A percentile compares a stretch with the other conserved stretches of the same genome.
phyloP scores from a whole-genome alignment of 179 eudicot species.

The Camellia oleifera region DNA sequence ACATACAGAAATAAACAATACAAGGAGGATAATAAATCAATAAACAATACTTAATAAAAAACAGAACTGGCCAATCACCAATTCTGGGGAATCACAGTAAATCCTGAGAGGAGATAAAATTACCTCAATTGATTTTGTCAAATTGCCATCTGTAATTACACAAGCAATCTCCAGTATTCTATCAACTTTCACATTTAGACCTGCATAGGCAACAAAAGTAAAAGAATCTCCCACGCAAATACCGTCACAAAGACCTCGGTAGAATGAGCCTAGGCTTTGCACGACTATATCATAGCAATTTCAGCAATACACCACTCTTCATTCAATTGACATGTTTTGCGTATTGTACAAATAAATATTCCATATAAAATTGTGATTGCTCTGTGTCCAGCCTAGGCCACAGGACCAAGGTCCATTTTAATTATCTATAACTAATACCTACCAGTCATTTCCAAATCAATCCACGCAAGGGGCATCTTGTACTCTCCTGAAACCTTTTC shows the following conservation, averaged over 20 bases:
- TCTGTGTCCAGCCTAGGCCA: not conserved
- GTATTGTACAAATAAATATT: not conserved
- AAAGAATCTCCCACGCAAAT: not conserved
- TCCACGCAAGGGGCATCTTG: constrained; percentile 88
- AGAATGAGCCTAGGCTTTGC: not conserved
- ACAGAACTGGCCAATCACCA: not conserved
- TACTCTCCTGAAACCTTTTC: constrained; percentile 30
- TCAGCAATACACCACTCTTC: not conserved
- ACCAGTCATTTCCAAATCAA: constrained; percentile 97
- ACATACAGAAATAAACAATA: not conserved
- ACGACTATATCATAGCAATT: not conserved
- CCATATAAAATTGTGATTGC: not conserved
- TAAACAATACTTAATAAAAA: not conserved
- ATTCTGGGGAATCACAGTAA: not conserved
- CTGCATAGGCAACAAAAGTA: constrained; percentile 31
- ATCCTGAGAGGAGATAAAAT: not conserved
- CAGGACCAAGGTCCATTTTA: not conserved
- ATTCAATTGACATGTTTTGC: not conserved
- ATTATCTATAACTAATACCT: constrained; percentile 17
- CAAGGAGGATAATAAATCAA: not conserved
- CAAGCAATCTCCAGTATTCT: constrained; percentile 93
- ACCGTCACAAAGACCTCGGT: not conserved
- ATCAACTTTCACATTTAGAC: constrained; percentile 76
- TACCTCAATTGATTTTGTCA: constrained; percentile 81
- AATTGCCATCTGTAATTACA: constrained; percentile 77